phyloP scores from a whole-genome alignment of 805 yeast genomes.

The Suhomyces sp. region DNA sequence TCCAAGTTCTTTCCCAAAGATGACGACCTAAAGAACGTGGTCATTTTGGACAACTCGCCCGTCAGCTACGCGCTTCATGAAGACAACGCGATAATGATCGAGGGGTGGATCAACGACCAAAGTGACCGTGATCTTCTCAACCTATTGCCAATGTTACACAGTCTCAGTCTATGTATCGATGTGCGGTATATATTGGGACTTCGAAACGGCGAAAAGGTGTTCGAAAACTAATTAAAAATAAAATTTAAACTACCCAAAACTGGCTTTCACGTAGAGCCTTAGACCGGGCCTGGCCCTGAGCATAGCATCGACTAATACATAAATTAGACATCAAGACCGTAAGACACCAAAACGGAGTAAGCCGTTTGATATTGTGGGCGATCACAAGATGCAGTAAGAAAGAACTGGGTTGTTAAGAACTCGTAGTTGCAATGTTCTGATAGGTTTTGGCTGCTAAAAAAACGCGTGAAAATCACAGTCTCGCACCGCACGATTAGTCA shows the following conservation, averaged over 20 bases:
- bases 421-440: no score
- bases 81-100: slow-evolving; percentile 87
- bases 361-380: no score
- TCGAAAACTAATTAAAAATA: slow-evolving; percentile 30
- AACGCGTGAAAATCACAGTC: neutral
- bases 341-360: neutral
- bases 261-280: neutral
- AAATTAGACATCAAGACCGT: neutral
- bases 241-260: neutral
- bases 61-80: slow-evolving; percentile 80
- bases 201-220: slow-evolving; percentile 66
- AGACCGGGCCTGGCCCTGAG: neutral
- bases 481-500: neutral
- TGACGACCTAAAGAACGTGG: slow-evolving; percentile 61
- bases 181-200: slow-evolving; percentile 76
- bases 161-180: slow-evolving; percentile 77
- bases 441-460: neutral
- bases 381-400: no score
- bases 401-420: no score
- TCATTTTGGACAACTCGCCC: slow-evolving; percentile 92
- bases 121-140: slow-evolving; percentile 80
- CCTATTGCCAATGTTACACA: slow-evolving; percentile 73
- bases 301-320: neutral
- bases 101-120: slow-evolving; percentile 98
- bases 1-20: slow-evolving; percentile 54